phyloP scores from a whole-genome alignment of 495 filamentous ascomycete genomes.

The Penicillium chermesinum region DNA sequence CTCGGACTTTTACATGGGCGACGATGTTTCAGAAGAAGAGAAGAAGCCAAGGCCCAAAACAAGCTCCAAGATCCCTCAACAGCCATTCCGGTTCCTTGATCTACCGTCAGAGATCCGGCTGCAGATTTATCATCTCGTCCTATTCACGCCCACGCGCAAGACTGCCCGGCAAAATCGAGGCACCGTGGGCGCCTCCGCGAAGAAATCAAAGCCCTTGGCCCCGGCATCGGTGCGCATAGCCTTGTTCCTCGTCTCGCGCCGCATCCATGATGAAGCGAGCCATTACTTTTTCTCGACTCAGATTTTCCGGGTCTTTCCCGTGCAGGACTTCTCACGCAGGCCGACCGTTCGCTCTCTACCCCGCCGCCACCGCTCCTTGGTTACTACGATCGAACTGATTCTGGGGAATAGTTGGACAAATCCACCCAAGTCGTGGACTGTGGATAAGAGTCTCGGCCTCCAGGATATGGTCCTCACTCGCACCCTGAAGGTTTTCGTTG shows the following conservation, averaged over 20 bases:
- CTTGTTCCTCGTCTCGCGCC: conserved; percentile 58
- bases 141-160: conserved; percentile 44
- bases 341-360: conserved; percentile 42
- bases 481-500: conserved; percentile 68
- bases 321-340: conserved; percentile 64
- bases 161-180: conserved; percentile 22
- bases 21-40: conserved; percentile 11
- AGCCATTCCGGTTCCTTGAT: conserved; percentile 67
- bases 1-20: conserved; percentile 15
- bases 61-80: not conserved
- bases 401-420: conserved; percentile 76
- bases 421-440: conserved; percentile 68
- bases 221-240: conserved; percentile 46
- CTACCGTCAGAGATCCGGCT: conserved; percentile 73
- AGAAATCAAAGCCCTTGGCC: conserved; percentile 57
- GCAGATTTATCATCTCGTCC: conserved; percentile 61
- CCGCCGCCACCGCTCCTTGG: conserved; percentile 55
- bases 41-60: not conserved
- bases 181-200: conserved; percentile 70
- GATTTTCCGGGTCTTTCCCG: conserved; percentile 73
- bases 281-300: conserved; percentile 70
- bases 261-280: conserved; percentile 66
- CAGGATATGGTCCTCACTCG: conserved; percentile 55
- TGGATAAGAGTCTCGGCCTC: conserved; percentile 61
- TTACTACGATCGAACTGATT: conserved; percentile 69